Evolutionary conservation across 768 basidiomycete species (phyloP).

Genomic region (Termitomyces sp.): DNA sequence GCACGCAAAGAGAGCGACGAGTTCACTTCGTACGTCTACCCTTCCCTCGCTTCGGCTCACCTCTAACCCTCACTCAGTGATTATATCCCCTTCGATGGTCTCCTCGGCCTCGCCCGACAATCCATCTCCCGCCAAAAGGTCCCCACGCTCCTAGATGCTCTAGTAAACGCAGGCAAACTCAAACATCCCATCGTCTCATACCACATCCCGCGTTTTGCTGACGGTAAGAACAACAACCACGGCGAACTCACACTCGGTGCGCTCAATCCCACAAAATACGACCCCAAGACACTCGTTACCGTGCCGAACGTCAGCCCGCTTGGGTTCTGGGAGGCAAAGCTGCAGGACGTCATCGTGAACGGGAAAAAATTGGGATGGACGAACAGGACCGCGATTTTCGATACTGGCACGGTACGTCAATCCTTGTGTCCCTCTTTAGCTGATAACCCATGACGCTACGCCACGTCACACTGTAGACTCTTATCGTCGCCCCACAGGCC

Average conservation of each 20-base stretch:
- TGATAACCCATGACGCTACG: background rate
- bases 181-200: conserved; percentile 54
- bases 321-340: conserved; percentile 49
- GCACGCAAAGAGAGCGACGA: conserved; percentile 47
- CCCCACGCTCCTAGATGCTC: conserved; percentile 52
- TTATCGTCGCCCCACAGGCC: conserved; percentile 14
- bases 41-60: background rate
- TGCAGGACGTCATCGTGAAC: conserved; percentile 45
- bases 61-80: conserved; percentile 14
- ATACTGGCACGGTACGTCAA: conserved; percentile 31
- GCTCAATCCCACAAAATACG: conserved; percentile 50
- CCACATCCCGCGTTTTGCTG: conserved; percentile 58
- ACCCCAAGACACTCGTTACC: conserved; percentile 38
- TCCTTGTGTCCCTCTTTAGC: background rate
- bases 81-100: conserved; percentile 45
- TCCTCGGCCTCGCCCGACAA: conserved; percentile 42
- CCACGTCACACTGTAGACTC: conserved; percentile 11
- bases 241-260: conserved; percentile 65
- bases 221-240: conserved; percentile 34
- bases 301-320: conserved; percentile 42
- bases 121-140: conserved; percentile 49
- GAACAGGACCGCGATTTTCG: conserved; percentile 52
- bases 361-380: conserved; percentile 35
- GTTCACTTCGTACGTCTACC: conserved; percentile 36
- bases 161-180: conserved; percentile 45